Evolutionary conservation across 163 green algal genomes (phyloP), one percentile per base, ranked within the genome.

Genomic region (Scenedesmus sp.): DNA sequence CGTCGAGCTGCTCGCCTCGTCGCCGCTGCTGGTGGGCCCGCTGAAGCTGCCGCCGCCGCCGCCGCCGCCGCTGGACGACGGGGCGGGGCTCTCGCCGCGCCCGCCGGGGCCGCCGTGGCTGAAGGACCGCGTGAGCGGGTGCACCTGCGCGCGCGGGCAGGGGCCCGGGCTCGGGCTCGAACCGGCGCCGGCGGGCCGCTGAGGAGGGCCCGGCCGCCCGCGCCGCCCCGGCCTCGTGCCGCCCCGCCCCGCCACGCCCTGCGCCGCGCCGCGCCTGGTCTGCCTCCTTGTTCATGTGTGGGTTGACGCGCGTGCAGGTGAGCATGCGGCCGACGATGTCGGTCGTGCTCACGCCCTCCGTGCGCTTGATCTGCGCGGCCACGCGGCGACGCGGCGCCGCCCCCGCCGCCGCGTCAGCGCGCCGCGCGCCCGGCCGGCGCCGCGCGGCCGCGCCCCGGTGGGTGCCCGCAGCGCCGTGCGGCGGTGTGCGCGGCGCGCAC

Each of bases 281-380:
- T 20, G 33, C n/a, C 36, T 34, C 50, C 48, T 77, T 77, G 54
- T 67, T 77, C 69, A 80, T 80, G 47, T 72, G 58, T 17, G 44
- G 71, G 58, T 73, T 81, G 34, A 66, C 85, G 11, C 92, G 89
- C 4, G 84, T 91, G 83, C 93, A 97, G 54, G 96, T 94, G 24
- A 99, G 90, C 95, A 99, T 99, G 67, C 96, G 90, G 2, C 95
- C 96, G 26, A 99, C 96, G 56, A 99, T 98, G 91, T 99, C 96
- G 2, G 96, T 99, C 17, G 90, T 97, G 80, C 90, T 97, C 48
- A 99, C 94, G 31, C 96, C 96, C 87, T 99, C 96, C 1, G 96
- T 99, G 42, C 96, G 89, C 84, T 98, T 98, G 78, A 99, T 95
- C 86, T 95, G 83, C 57, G 28, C n/a, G n/a, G n/a, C n/a, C n/a